Base-by-base conservation (phyloP, 2,329 filamentous ascomycete species). In the Colletotrichum sp. region DNA sequence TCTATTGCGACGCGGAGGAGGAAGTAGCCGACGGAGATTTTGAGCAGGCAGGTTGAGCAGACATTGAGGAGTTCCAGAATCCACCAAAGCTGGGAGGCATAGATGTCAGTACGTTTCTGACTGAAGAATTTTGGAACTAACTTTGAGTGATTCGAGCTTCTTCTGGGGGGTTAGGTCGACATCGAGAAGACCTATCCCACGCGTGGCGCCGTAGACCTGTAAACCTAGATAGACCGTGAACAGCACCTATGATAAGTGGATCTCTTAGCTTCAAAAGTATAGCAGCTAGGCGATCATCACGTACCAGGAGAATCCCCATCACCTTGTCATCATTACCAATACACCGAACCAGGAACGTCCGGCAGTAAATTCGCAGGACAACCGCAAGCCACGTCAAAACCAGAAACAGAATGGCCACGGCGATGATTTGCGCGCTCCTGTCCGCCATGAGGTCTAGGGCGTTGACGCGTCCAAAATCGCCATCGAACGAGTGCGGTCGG, bases 1-100 rank as follows among this genome's bases (percentile, higher is more conserved):
- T 81, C 78, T 71, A 83, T 80, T 8, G 85, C 83, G 65, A 87
- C 83, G 55, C 86, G 86, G 10, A 86, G 80, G 27, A 87, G 82
- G 68, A 87, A 86, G 69, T 80, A 83, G 30, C 83, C 84, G 73
- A 87, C 86, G 27, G 86, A 87, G 6, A 87, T 79, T 70, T 87
- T 87, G 67, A 76, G 60, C 13, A 76, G 30, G n/a, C 74, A 76
- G 65, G 81, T 83, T 3, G 80, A 78, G 15, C 85, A 68, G n/a
- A 87, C 82, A 70, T 87, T 87, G 25, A 84, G 79, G 0, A 83
- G 80, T 71, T 87, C 86, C 43, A 85, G 86, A 18, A 82, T 82
- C 84, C 85, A 87, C 81, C 82, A 83, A 77, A 81, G 81, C 80
- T 83, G 32, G 5, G 5, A 25, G 1, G 5, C 3, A 13, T 4